These are phyloP conservation scores for Chrysanthemum seticuspe DNA, from an alignment of 129 eudicot genomes.

Conservation along the genomic window DNA sequence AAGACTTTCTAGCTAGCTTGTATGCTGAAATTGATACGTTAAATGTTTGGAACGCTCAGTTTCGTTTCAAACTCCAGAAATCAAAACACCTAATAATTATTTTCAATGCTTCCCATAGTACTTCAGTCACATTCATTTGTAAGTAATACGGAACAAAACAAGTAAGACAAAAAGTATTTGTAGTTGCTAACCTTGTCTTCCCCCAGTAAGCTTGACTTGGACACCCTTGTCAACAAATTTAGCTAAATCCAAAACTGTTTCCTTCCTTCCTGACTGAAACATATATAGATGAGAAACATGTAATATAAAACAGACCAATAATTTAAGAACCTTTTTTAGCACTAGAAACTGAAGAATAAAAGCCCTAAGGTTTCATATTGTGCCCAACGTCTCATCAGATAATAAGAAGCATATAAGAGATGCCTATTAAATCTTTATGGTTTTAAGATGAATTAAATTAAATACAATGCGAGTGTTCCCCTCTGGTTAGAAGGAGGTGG, in stretches of 20 bases:
- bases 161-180: background rate
- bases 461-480: no score
- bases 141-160: slow-evolving; percentile 1
- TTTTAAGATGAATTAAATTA: no score
- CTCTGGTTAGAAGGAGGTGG: background rate
- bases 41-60: no score
- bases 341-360: slow-evolving; percentile 1
- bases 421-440: no score
- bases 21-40: background rate
- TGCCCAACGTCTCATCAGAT: background rate
- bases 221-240: slow-evolving; percentile 99
- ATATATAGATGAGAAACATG: background rate
- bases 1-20: background rate
- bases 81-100: slow-evolving; percentile 4
- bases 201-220: slow-evolving; percentile 99
- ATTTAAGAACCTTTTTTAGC: background rate
- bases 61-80: slow-evolving; percentile 3
- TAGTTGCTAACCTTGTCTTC: slow-evolving; percentile 77
- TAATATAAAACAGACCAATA: slow-evolving; percentile 13
- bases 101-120: background rate
- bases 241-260: slow-evolving; percentile 94
- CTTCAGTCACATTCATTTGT: background rate
- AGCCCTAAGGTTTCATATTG: slow-evolving; percentile 6
- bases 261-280: slow-evolving; percentile 91
- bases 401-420: background rate